Conservation (phyloP, 1,284 basidiomycete species). For the Ganoderma leucocontextum region DNA sequence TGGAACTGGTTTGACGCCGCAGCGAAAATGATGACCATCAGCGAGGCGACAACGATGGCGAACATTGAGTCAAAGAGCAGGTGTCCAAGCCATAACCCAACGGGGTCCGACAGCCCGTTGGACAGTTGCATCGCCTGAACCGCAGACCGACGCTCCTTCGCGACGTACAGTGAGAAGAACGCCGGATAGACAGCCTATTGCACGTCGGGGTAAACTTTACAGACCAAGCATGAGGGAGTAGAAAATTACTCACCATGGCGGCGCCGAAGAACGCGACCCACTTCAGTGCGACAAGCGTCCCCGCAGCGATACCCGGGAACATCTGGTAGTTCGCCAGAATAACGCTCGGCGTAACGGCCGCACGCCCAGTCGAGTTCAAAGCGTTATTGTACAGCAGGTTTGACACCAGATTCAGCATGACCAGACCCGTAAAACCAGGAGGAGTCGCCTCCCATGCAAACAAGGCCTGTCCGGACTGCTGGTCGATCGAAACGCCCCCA, state of each 20-base stretch:
- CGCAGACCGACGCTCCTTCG: constrained; percentile 69
- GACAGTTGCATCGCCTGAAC: constrained; percentile 84
- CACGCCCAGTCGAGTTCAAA: constrained; percentile 54
- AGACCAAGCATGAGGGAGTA: not conserved
- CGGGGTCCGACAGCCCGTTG: constrained; percentile 77
- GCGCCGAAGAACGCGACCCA: constrained; percentile 77
- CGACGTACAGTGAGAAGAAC: constrained; percentile 81
- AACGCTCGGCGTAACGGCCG: constrained; percentile 48
- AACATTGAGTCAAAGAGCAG: constrained; percentile 77
- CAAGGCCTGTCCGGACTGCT: constrained; percentile 52
- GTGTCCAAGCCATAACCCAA: constrained; percentile 83
- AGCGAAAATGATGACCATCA: constrained; percentile 72
- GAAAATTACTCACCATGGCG: constrained; percentile 61
- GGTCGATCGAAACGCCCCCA: constrained; percentile 70
- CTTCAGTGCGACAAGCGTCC: constrained; percentile 66
- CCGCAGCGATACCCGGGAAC: constrained; percentile 61
- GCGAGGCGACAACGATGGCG: constrained; percentile 62
- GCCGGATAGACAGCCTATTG: constrained; percentile 78
- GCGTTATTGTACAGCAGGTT: constrained; percentile 73
- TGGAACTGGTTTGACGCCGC: constrained; percentile 68
- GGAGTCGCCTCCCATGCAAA: constrained; percentile 71
- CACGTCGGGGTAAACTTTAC: not conserved
- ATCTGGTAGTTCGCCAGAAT: constrained; percentile 62
- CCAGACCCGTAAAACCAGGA: constrained; percentile 60
- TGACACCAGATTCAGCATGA: constrained; percentile 71